A percentile compares a stretch with the other conserved stretches of the same genome.
Evolutionary conservation across 768 basidiomycete species (phyloP).

Genomic region (Lactarius tabidus): DNA sequence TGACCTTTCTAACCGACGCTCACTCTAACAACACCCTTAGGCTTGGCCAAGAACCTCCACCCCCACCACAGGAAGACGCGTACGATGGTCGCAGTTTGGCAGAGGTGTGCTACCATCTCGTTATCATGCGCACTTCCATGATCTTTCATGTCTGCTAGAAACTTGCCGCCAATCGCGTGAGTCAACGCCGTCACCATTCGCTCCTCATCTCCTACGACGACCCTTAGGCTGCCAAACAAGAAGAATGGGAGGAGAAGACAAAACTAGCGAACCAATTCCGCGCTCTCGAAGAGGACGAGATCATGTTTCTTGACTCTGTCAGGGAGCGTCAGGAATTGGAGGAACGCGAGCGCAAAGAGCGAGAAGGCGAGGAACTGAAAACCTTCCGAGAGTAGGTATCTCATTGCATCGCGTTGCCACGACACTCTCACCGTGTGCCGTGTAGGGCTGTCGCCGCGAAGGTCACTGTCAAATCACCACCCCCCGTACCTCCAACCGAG

Average conservation of each 20-base stretch:
- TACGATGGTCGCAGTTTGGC: conserved; percentile 85
- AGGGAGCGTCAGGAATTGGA: conserved; percentile 71
- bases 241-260: conserved; percentile 90
- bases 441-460: conserved; percentile 68
- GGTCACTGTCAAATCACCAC: conserved; percentile 40
- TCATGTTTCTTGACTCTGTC: conserved; percentile 82
- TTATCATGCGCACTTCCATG: conserved; percentile 16
- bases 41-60: conserved; percentile 81
- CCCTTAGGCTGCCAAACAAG: conserved; percentile 76
- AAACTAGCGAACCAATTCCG: conserved; percentile 88
- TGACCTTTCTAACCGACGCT: conserved; percentile 12
- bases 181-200: conserved; percentile 30
- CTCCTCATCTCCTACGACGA: not conserved
- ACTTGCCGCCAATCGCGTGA: conserved; percentile 84
- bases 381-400: conserved; percentile 66
- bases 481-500: conserved; percentile 31
- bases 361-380: conserved; percentile 75
- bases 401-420: not conserved
- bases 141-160: conserved; percentile 47
- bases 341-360: conserved; percentile 67
- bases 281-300: conserved; percentile 85
- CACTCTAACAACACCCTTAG: conserved; percentile 34
- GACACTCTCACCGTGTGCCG: conserved; percentile 4
- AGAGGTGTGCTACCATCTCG: conserved; percentile 54
- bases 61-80: conserved; percentile 66